These are phyloP conservation scores for Dacryopinax spathularia DNA, from an alignment of 768 basidiomycete species.

Conservation along the genomic window DNA sequence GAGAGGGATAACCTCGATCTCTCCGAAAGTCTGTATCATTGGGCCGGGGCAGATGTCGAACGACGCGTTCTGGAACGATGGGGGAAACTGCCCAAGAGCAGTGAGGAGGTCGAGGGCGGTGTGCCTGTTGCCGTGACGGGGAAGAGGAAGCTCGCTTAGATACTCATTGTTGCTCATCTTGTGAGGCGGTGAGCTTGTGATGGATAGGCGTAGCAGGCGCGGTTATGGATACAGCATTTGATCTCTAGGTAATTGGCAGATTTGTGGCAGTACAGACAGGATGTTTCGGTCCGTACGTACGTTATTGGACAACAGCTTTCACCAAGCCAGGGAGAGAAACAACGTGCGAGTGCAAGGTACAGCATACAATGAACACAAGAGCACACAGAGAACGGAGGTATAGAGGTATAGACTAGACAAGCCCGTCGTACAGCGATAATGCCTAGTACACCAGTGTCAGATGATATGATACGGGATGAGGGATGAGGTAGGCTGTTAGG, in stretches of 20 bases:
- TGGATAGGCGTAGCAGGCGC: background rate
- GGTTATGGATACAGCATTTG: background rate
- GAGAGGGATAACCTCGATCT: constrained; percentile 90
- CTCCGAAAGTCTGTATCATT: constrained; percentile 69
- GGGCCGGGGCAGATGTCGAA: constrained; percentile 73
- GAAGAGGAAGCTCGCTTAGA: background rate
- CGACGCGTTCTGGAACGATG: constrained; percentile 62
- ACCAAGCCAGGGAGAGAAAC: too few species aligned
- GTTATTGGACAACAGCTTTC: too few species aligned
- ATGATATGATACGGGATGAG: background rate
- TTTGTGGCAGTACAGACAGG: constrained; percentile 1
- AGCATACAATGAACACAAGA: background rate
- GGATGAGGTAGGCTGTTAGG: background rate
- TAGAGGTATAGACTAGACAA: constrained; percentile 44
- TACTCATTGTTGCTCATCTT: too few species aligned
- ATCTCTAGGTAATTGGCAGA: background rate
- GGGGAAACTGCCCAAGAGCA: constrained; percentile 37
- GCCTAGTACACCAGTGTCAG: constrained; percentile 37
- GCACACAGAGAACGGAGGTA: background rate
- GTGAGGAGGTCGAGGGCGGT: background rate
- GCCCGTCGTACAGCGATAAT: constrained; percentile 84
- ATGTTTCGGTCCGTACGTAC: background rate
- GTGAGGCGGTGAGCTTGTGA: too few species aligned
- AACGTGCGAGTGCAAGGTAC: background rate
- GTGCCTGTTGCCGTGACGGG: background rate